Base-by-base conservation (phyloP, 805 yeast species). In the Yarrowia sp. region DNA sequence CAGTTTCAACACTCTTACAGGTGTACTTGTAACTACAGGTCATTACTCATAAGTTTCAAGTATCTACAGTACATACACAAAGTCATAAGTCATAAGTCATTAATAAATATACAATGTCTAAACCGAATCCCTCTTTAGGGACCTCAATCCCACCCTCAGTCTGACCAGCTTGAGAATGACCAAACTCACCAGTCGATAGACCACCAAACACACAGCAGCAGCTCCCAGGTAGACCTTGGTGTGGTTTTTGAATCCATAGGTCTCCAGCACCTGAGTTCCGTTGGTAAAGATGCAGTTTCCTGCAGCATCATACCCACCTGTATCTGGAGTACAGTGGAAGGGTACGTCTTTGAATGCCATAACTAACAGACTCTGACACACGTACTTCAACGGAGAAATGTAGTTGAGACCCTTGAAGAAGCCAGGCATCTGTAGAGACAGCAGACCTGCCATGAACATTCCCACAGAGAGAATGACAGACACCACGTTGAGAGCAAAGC, bases 391-490 rank as follows among this genome's bases (percentile, higher is more conserved):
- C 3, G 97, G 97, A 65, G 88, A 88, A n/a, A 89, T 72, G 77
- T 86, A 92, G 76, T 91, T 91, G 74, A 90, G 77, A 0, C 87
- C 96, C 70, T 82, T 81, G 73, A 91, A 81, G 58, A 92, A 86
- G 1, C 77, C 78, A 33, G 89, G 89, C 88, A 91, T 85, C n/a
- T 87, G 81, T 72, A 91, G 79, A 0, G 97, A 89, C 87, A 92
- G 82, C 12, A 92, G 79, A 3, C 97, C 97, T 1, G 91, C 90
- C 95, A 92, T 89, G 71, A 89, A 85, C 6, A 89, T 85, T 7
- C 94, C 95, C 61, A 91, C 78, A 2, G 91, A 85, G 65, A 90
- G 78, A 36, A 89, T 75, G 9, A 86, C 82, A 0, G 93, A 84
- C 42, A 92, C 86, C 3, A 90, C 77, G 74, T 89, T 90, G 17